A percentile compares a stretch with the other conserved stretches of the same genome.
Conservation (phyloP, 495 filamentous ascomycete species). For the Talaromyces borbonicus region DNA sequence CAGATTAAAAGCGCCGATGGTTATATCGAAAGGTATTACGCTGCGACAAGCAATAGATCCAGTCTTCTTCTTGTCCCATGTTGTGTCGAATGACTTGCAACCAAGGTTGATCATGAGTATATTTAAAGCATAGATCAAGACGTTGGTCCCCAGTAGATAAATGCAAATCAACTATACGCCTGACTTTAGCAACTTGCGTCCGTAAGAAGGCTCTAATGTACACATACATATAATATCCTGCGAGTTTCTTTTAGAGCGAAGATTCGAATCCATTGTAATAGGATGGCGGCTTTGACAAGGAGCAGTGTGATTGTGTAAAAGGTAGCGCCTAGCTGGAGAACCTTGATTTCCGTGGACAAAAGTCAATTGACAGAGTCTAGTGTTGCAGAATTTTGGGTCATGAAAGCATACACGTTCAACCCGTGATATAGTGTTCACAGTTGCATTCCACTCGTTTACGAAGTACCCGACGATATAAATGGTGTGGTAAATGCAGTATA, state of each 20-base stretch:
- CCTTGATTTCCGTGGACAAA: too few relatives aligned
- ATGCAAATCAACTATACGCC: background rate
- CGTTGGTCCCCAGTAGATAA: background rate
- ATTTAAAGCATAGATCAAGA: background rate
- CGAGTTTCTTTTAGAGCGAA: conserved; percentile 10
- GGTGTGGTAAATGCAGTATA: too few relatives aligned
- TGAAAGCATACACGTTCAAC: too few relatives aligned
- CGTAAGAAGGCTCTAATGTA: background rate
- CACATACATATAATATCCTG: background rate
- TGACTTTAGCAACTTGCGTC: background rate
- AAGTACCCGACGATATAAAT: too few relatives aligned
- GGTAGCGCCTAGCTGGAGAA: background rate
- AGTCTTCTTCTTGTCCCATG: conserved; percentile 10
- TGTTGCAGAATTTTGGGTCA: too few relatives aligned
- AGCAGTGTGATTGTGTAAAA: conserved; percentile 14
- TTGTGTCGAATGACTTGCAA: conserved; percentile 21
- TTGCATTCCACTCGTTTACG: too few relatives aligned
- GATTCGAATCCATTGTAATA: conserved; percentile 17
- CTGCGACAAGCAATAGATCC: background rate
- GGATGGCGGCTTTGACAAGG: conserved; percentile 14
- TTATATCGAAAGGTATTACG: conserved; percentile 15
- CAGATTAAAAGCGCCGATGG: conserved; percentile 24
- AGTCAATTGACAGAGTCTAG: too few relatives aligned
- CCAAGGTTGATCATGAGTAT: conserved; percentile 10
- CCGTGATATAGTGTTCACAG: too few relatives aligned